Evolutionary conservation across 2,329 filamentous ascomycete species (phyloP).

Genomic region (Shiraia sp.): DNA sequence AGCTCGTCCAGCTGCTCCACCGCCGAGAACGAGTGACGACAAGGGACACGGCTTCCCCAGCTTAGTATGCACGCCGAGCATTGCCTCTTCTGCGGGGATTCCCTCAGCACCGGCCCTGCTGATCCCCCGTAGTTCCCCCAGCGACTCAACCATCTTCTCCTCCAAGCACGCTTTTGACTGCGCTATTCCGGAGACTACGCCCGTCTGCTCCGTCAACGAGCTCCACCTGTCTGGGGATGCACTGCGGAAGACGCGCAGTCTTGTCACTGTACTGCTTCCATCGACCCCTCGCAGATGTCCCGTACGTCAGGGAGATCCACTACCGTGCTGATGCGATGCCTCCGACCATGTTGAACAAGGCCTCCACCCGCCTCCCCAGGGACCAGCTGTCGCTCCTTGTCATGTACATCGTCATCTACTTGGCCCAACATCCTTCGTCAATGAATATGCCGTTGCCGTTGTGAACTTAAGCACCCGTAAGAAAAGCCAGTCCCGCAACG

Average conservation of each 20-base stretch:
- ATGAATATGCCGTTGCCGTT: no score
- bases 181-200: conserved; percentile 7
- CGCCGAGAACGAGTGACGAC: no score
- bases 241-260: conserved; percentile 1
- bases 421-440: conserved; percentile 12
- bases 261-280: no score
- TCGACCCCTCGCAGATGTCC: conserved; percentile 9
- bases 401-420: conserved; percentile 36
- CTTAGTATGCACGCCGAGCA: conserved; percentile 13
- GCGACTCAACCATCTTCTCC: conserved; percentile 12
- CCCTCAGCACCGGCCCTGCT: conserved; percentile 17
- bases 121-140: conserved; percentile 21
- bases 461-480: conserved; percentile 35
- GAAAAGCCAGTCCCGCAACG: conserved; percentile 34
- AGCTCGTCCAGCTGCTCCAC: background rate
- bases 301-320: conserved; percentile 13
- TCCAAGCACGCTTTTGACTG: background rate
- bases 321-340: background rate
- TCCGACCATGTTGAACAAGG: no score
- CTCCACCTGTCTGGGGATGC: background rate
- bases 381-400: conserved; percentile 2
- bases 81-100: conserved; percentile 18
- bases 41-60: conserved; percentile 11
- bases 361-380: conserved; percentile 11
- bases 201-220: conserved; percentile 1